Evolutionary conservation across 768 basidiomycete genomes (phyloP).

Genomic region (Boletus rex-veris): DNA sequence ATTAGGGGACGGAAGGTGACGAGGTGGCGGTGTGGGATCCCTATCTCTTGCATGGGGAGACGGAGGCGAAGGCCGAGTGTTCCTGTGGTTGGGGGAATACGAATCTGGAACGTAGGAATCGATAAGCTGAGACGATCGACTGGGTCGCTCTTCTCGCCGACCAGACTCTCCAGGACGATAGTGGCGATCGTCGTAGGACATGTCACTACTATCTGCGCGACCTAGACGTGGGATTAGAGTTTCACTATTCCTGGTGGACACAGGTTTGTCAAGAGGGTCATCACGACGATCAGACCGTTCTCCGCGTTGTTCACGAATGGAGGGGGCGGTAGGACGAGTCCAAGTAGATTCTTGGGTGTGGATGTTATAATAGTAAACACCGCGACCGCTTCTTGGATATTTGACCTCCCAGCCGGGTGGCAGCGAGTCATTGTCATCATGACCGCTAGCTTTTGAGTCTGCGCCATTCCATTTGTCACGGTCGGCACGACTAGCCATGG

Average conservation of each 20-base stretch:
- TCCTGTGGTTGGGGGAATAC: conserved; percentile 24
- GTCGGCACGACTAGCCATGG: conserved; percentile 49
- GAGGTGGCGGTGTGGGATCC: conserved; percentile 20
- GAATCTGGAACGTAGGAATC: conserved; percentile 30
- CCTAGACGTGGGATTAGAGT: conserved; percentile 25
- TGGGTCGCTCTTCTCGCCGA: conserved; percentile 29
- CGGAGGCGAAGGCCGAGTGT: conserved; percentile 20
- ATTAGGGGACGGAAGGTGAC: conserved; percentile 21
- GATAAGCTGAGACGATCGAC: conserved; percentile 17
- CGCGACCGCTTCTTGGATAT: conserved; percentile 45
- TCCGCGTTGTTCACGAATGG: conserved; percentile 22
- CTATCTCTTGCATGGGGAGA: conserved; percentile 24
- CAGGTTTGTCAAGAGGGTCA: conserved; percentile 25
- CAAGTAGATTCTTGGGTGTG: conserved; percentile 57
- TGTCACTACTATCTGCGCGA: conserved; percentile 27
- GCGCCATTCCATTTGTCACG: conserved; percentile 44
- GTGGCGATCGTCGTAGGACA: conserved; percentile 61
- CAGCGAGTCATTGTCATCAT: conserved; percentile 35
- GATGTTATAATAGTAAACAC: conserved; percentile 56
- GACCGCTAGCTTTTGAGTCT: conserved; percentile 19
- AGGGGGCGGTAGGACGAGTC: conserved; percentile 44
- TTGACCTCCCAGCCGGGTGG: conserved; percentile 63
- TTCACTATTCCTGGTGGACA: conserved; percentile 24
- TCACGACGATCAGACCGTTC: conserved; percentile 27
- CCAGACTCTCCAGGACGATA: conserved; percentile 49